Evolutionary conservation across 805 yeast species (phyloP).

Genomic region (Suhomyces vadensis): DNA sequence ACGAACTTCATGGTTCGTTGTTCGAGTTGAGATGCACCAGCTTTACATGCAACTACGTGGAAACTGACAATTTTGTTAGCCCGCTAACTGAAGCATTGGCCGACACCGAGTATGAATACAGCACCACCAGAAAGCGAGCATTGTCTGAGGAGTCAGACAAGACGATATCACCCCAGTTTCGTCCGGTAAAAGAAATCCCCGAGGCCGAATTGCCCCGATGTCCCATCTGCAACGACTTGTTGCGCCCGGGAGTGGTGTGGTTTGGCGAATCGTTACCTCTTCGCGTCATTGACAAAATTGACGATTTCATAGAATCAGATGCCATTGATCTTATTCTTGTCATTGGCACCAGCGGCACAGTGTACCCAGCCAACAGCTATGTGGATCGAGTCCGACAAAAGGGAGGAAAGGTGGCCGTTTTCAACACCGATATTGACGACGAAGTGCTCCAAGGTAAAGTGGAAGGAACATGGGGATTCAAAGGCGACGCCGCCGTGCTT

Average conservation of each 20-base stretch:
- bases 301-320: slow-evolving; percentile 59
- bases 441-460: slow-evolving; percentile 43
- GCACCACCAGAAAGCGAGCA: slow-evolving; percentile 16
- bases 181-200: slow-evolving; percentile 50
- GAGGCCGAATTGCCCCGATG: slow-evolving; percentile 67
- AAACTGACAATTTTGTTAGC: slow-evolving; percentile 49
- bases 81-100: slow-evolving; percentile 61
- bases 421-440: slow-evolving; percentile 67
- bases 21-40: slow-evolving; percentile 75
- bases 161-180: slow-evolving; percentile 42
- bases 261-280: slow-evolving; percentile 87
- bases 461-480: slow-evolving; percentile 62
- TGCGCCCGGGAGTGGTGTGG: slow-evolving; percentile 93
- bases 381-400: slow-evolving; percentile 70
- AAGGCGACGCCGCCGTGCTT: slow-evolving; percentile 76
- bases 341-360: slow-evolving; percentile 81
- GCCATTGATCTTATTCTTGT: slow-evolving; percentile 74
- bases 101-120: slow-evolving; percentile 39
- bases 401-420: slow-evolving; percentile 83
- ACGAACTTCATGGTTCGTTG: slow-evolving; percentile 79
- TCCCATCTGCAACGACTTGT: slow-evolving; percentile 64
- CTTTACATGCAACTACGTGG: slow-evolving; percentile 66
- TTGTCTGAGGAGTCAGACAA: slow-evolving; percentile 10
- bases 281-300: slow-evolving; percentile 61
- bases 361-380: slow-evolving; percentile 92